Conservation (phyloP, 345 rosid genomes). For the Gossypium turneri region DNA sequence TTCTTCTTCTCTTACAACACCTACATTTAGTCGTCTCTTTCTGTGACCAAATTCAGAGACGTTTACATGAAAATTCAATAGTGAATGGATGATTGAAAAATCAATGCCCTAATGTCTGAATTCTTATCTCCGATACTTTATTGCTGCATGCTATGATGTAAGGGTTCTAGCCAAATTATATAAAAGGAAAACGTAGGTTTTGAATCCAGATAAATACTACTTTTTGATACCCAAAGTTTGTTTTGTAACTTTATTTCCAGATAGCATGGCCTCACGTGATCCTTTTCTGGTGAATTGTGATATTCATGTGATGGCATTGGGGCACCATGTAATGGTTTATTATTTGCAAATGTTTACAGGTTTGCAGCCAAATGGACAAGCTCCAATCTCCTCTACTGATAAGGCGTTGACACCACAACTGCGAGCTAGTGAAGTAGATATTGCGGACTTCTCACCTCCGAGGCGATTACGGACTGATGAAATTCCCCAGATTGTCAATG, state of each 20-base stretch:
- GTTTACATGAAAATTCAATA: not conserved
- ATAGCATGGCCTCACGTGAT: not conserved
- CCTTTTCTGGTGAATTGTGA: not conserved
- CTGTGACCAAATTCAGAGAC: not conserved
- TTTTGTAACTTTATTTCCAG: not conserved
- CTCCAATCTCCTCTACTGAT: conserved; percentile 57
- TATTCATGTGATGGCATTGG: not conserved
- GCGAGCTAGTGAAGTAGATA: conserved; percentile 39
- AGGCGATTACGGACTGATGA: conserved; percentile 55
- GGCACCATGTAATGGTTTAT: not conserved
- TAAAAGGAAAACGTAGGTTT: no score
- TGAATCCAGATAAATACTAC: not conserved
- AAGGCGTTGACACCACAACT: conserved; percentile 45
- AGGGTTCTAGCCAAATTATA: not conserved
- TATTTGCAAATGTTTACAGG: conserved; percentile 24
- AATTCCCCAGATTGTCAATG: conserved; percentile 63
- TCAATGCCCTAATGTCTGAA: not conserved
- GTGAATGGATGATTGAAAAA: not conserved
- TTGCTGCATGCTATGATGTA: not conserved
- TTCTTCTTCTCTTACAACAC: not conserved
- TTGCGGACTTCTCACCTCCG: conserved; percentile 46
- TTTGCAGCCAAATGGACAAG: conserved; percentile 62
- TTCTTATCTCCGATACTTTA: not conserved
- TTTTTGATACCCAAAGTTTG: not conserved
- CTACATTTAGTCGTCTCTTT: not conserved